phyloP scores from a whole-genome alignment of 2,329 filamentous ascomycete species.

The Karstenula rhodostoma region DNA sequence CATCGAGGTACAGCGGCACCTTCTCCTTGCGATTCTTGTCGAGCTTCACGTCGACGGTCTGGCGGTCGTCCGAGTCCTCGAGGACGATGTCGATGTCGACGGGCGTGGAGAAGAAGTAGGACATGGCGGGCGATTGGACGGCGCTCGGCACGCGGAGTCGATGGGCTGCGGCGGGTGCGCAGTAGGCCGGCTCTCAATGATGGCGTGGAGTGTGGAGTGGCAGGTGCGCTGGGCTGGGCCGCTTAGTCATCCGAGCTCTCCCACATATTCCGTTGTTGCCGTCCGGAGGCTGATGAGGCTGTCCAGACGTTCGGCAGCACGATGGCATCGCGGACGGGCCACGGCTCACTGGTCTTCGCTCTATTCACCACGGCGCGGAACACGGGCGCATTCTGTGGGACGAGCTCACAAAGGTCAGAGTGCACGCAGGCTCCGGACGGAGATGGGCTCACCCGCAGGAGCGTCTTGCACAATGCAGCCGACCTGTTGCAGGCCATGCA shows the following conservation, averaged over 20 bases:
- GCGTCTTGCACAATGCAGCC: background rate
- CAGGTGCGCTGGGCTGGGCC: constrained; percentile 7
- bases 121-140: constrained; percentile 67
- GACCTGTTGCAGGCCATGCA: background rate
- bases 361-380: background rate
- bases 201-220: background rate
- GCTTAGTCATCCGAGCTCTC: constrained; percentile 17
- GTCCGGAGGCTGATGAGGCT: too few species aligned
- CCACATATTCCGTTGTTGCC: constrained; percentile 1
- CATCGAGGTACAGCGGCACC: constrained; percentile 95
- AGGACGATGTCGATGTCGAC: constrained; percentile 99
- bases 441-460: constrained; percentile 8
- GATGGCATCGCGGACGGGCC: constrained; percentile 22
- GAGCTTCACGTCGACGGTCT: constrained; percentile 96
- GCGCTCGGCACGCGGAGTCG: constrained; percentile 19
- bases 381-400: background rate
- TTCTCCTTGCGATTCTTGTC: constrained; percentile 98
- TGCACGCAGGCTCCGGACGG: background rate
- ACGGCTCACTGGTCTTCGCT: constrained; percentile 15
- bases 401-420: constrained; percentile 15
- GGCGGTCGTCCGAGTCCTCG: constrained; percentile 90
- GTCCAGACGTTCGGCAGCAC: too few species aligned
- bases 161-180: constrained; percentile 24
- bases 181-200: background rate
- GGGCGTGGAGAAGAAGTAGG: constrained; percentile 92